These are phyloP conservation scores for Tetracladium marchalianum DNA, from an alignment of 495 filamentous ascomycete species.

Conservation along the genomic window DNA sequence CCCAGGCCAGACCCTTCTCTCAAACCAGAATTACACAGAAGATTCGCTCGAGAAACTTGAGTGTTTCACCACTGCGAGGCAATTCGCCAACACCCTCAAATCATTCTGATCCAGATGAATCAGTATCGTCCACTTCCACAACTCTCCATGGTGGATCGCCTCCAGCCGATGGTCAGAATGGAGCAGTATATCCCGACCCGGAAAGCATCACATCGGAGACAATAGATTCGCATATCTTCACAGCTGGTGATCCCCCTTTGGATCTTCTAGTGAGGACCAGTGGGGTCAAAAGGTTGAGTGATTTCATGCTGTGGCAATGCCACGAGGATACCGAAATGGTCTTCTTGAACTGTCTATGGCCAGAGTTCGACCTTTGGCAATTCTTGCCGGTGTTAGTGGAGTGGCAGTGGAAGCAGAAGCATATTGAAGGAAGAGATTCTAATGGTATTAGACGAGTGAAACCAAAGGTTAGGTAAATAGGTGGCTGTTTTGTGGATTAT, in stretches of 20 bases:
- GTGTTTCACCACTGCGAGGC: slow-evolving; percentile 16
- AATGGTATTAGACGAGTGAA: slow-evolving; percentile 13
- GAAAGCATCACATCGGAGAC: slow-evolving; percentile 80
- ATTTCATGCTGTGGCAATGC: slow-evolving; percentile 99
- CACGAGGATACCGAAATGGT: slow-evolving; percentile 86
- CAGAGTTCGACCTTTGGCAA: slow-evolving; percentile 90
- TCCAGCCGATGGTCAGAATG: slow-evolving; percentile 14
- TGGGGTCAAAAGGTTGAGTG: slow-evolving; percentile 82
- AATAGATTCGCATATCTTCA: slow-evolving; percentile 72
- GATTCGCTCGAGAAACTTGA: slow-evolving; percentile 51
- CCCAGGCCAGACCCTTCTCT: slow-evolving; percentile 63
- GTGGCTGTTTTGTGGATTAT: background rate
- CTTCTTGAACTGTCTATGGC: slow-evolving; percentile 89
- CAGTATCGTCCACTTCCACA: slow-evolving; percentile 17
- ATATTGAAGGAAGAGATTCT: slow-evolving; percentile 15
- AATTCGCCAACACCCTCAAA: slow-evolving; percentile 18
- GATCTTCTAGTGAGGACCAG: slow-evolving; percentile 86
- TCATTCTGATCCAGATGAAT: slow-evolving; percentile 17
- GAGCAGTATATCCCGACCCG: slow-evolving; percentile 44
- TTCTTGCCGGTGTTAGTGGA: slow-evolving; percentile 87
- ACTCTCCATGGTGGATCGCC: slow-evolving; percentile 20
- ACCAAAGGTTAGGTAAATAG: slow-evolving; percentile 14
- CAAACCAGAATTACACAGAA: slow-evolving; percentile 79
- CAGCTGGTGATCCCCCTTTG: slow-evolving; percentile 71
- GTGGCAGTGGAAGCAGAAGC: slow-evolving; percentile 67